Evolutionary conservation across 352 stramenopile genomes (phyloP), one percentile per base, ranked within the genome.

Genomic region (Phytophthora hybrid): DNA sequence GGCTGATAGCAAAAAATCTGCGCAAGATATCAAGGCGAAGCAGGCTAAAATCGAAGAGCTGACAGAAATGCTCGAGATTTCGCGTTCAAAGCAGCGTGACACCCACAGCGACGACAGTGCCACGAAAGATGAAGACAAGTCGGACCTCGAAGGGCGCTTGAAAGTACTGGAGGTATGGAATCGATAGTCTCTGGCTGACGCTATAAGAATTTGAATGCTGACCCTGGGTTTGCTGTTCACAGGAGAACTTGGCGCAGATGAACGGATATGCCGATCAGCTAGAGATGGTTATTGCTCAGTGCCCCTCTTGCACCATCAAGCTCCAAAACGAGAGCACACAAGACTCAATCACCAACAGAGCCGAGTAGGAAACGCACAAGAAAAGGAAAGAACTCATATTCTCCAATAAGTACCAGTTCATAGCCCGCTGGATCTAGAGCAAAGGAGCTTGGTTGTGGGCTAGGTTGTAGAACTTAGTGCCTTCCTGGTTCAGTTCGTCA

Each of bases 201-300:
- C 41, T 62, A 4, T 29, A 59, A 39, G 8, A 26, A 7, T 67
- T 62, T 64, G n/a, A 51, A 19, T 6, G 7, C 57, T 31, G 23
- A 19, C 26, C 41, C 14, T 49, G 41, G 16, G 37, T 14, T 60
- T 65, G 26, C 66, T 74, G 13, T 26, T 13, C 60, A 3, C 65
- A 94, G 88, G 88, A 94, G 37, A 94, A 92, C 47, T 63, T 94
- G 66, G 77, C 75, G 16, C 88, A 94, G 56, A 89, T 94, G 74
- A 94, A 94, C 65, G 80, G 69, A 54, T 94, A 94, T 54, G 88
- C 88, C 10, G 88, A 94, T 63, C 88, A 94, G 54, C 64, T 94
- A 11, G 88, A 94, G 63, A 76, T 92, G 66, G 73, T 94, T 2
- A 94, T 94, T 59, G 76, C 71, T 14, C 85, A 93, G 55, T 94